Conservation (phyloP, 1,139 yeast species). For the Zygosaccharomyces pseudobailii region DNA sequence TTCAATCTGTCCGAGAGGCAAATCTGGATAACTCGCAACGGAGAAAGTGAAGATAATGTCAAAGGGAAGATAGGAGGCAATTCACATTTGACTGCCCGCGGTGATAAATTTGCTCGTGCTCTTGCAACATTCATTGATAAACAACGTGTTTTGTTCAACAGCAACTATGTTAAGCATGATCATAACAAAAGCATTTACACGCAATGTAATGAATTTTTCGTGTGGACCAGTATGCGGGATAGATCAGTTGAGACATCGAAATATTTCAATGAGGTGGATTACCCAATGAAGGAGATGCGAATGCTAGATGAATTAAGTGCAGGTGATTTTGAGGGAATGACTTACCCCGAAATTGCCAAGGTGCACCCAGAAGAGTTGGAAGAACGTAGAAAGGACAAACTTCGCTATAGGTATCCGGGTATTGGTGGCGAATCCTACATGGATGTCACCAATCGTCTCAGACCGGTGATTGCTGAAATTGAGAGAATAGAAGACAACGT, state of each 20-base stretch:
- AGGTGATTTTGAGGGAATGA: constrained; percentile 88
- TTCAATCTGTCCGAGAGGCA: constrained; percentile 88
- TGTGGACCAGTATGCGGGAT: constrained; percentile 86
- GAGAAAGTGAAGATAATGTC: constrained; percentile 83
- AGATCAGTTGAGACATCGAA: constrained; percentile 77
- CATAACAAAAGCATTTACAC: not conserved
- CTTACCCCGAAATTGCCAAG: constrained; percentile 73
- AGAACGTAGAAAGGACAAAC: constrained; percentile 67
- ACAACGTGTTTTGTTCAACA: constrained; percentile 68
- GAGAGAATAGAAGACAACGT: constrained; percentile 90
- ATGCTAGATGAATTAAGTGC: constrained; percentile 93
- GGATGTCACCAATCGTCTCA: constrained; percentile 83
- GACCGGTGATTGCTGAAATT: constrained; percentile 87
- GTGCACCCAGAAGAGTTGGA: constrained; percentile 73
- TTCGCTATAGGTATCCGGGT: constrained; percentile 88
- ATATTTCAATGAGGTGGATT: constrained; percentile 65
- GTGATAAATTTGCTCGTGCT: constrained; percentile 66
- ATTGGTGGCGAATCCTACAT: constrained; percentile 95
- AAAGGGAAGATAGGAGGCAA: constrained; percentile 92
- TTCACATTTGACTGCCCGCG: constrained; percentile 73
- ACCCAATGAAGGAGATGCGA: constrained; percentile 81
- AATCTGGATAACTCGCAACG: constrained; percentile 94
- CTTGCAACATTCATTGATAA: constrained; percentile 67
- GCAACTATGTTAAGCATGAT: constrained; percentile 30
- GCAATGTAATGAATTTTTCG: constrained; percentile 59